These are phyloP conservation scores for Hemisphaericaspora nanyangensis DNA, from an alignment of 805 yeast genomes.

Conservation along the genomic window DNA sequence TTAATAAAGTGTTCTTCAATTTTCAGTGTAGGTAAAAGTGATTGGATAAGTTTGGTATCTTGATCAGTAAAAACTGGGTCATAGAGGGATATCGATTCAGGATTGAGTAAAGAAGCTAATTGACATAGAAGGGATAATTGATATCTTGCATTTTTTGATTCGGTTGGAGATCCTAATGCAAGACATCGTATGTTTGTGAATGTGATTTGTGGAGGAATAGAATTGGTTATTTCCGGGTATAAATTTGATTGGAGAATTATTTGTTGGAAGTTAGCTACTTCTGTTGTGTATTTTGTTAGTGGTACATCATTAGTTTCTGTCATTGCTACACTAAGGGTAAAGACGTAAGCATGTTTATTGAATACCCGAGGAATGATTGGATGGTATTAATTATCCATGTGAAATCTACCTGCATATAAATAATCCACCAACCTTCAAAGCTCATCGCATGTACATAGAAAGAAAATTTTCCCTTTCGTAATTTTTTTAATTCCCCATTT, in stretches of 20 bases:
- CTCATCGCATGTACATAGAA: too few species aligned
- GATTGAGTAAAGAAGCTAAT: constrained; percentile 22
- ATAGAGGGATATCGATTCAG: constrained; percentile 41
- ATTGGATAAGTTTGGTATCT: constrained; percentile 28
- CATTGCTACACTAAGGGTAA: too few species aligned
- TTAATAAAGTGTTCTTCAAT: constrained; percentile 15
- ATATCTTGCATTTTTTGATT: constrained; percentile 55
- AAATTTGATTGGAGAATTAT: not conserved
- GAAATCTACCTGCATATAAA: too few species aligned
- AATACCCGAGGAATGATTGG: too few species aligned
- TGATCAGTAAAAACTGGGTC: constrained; percentile 59
- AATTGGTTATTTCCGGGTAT: not conserved
- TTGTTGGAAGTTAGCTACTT: not conserved
- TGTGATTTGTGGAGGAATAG: not conserved
- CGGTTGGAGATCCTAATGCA: constrained; percentile 67
- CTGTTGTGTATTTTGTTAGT: not conserved
- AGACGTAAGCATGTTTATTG: too few species aligned
- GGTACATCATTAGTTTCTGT: not conserved
- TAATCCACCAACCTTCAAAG: too few species aligned
- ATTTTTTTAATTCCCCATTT: too few species aligned
- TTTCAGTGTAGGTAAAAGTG: not conserved
- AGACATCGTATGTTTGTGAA: constrained; percentile 52
- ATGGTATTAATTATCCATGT: too few species aligned
- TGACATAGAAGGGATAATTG: constrained; percentile 60
- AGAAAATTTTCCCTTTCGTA: too few species aligned